Evolutionary conservation across 805 yeast genomes (phyloP).

Genomic region (Wickerhamomyces sydowiorum): DNA sequence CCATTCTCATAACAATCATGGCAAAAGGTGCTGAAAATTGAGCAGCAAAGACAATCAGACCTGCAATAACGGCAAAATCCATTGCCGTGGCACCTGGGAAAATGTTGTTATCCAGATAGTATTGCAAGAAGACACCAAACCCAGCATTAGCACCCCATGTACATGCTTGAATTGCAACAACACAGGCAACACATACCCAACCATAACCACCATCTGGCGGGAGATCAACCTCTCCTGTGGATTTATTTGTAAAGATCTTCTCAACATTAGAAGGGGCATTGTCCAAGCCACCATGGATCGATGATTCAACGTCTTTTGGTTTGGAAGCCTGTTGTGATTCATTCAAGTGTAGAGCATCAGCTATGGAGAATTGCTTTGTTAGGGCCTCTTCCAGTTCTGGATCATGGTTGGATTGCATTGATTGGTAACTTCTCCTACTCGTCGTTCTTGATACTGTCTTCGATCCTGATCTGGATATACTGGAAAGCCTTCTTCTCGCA

Average conservation of each 20-base stretch:
- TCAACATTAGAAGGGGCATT: constrained; percentile 7
- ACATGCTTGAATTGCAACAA: constrained; percentile 44
- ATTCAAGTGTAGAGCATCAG: not conserved
- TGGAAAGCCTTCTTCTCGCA: not conserved
- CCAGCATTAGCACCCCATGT: constrained; percentile 69
- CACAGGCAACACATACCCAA: constrained; percentile 54
- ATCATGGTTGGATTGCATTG: not conserved
- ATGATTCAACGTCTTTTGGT: not conserved
- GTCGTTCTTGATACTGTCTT: not conserved
- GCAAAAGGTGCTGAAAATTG: constrained; percentile 58
- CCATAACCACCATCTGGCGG: constrained; percentile 68
- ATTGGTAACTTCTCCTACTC: not conserved
- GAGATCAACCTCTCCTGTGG: constrained; percentile 28
- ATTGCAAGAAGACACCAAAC: constrained; percentile 58
- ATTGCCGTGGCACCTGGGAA: constrained; percentile 50
- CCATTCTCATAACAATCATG: constrained; percentile 37
- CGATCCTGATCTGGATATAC: too few species aligned
- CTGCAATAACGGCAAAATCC: constrained; percentile 66
- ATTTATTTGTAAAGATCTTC: constrained; percentile 29
- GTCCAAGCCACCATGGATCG: not conserved
- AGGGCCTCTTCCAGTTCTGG: not conserved
- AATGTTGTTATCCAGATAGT: constrained; percentile 42
- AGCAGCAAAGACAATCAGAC: constrained; percentile 50
- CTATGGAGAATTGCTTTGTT: not conserved
- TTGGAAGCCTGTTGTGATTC: not conserved